Conservation (phyloP, 176 grass and related monocot genomes). For the Bromus sterilis region DNA sequence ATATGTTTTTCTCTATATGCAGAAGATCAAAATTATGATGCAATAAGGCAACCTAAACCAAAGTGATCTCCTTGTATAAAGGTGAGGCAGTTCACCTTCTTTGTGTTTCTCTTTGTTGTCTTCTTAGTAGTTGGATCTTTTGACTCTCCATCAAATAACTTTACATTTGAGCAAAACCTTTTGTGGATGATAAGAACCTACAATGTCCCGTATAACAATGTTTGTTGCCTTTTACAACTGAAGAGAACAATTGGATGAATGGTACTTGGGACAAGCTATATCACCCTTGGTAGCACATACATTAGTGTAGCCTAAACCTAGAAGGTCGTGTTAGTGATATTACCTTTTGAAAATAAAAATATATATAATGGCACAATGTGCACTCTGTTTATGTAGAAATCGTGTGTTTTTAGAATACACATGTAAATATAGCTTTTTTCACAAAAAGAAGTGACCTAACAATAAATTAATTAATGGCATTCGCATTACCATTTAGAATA, state of each 20-base stretch:
- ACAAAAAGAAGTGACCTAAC: too few relatives aligned
- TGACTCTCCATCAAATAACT: background rate
- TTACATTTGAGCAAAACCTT: background rate
- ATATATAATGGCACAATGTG: too few relatives aligned
- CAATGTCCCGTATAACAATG: background rate
- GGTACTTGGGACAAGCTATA: background rate
- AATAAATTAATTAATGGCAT: too few relatives aligned
- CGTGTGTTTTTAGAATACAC: too few relatives aligned
- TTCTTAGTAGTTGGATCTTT: background rate
- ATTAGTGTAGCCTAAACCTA: background rate
- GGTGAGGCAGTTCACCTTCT: background rate
- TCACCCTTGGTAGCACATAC: background rate
- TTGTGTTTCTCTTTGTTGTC: background rate
- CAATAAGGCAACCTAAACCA: background rate
- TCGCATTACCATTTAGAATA: too few relatives aligned
- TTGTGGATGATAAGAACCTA: background rate
- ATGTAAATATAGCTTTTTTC: too few relatives aligned
- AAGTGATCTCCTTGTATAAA: background rate
- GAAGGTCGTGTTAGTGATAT: background rate
- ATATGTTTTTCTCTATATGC: background rate
- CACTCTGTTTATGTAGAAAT: too few relatives aligned
- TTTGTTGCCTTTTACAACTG: constrained; percentile 4
- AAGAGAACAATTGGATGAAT: background rate
- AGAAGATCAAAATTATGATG: background rate
- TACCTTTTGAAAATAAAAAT: too few relatives aligned